Base-by-base conservation (phyloP, 2,329 filamentous ascomycete genomes). In the Pyricularia sp. region DNA sequence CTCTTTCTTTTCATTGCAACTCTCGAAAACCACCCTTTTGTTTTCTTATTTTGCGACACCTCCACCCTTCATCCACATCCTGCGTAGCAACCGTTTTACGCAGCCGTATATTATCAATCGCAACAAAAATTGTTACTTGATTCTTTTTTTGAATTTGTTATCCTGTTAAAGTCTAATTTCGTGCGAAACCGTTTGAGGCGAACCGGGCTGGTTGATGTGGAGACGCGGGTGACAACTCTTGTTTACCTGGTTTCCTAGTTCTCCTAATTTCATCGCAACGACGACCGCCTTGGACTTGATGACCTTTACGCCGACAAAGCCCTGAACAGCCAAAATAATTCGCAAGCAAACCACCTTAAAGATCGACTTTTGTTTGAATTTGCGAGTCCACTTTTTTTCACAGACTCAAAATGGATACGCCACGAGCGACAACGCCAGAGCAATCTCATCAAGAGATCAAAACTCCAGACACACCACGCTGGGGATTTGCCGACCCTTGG, bases 391-490 rank as follows among this genome's bases (percentile, higher is more conserved):
- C 55, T 59, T 59, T 59, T 59, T 59, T 59, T 59, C 24, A 16
- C 24, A 12, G 12, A 26, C 8, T 30, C 55, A 59, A 59, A 7
- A 59, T 59, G 55, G 8, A 59, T 3, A 59, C 55, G 7, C 55
- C 55, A 59, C 55, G 55, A 28, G 73, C 81, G 64, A 75, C 78
- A 64, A 89, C 88, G 24, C 55, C 55, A 28, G 24, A 12, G 26
- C 55, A 59, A 59, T 59, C 55, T 24, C 55, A 28, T 28, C 55
- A 28, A 59, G 26, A 59, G 24, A 76, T 89, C 67, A 84, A 79
- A 72, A 90, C 87, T 62, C 89, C 89, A 67, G 83, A 84, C 55
- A 86, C 89, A 65, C 89, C 89, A 62, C 83, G 82, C 66, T 82
- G 86, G 71, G 89, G 88, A 49, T 85, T 81, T 70, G 79, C 81